Evolutionary conservation across 2,329 filamentous ascomycete species (phyloP), one percentile per base, ranked within the genome.

Genomic region (Fusarium pilosicola): DNA sequence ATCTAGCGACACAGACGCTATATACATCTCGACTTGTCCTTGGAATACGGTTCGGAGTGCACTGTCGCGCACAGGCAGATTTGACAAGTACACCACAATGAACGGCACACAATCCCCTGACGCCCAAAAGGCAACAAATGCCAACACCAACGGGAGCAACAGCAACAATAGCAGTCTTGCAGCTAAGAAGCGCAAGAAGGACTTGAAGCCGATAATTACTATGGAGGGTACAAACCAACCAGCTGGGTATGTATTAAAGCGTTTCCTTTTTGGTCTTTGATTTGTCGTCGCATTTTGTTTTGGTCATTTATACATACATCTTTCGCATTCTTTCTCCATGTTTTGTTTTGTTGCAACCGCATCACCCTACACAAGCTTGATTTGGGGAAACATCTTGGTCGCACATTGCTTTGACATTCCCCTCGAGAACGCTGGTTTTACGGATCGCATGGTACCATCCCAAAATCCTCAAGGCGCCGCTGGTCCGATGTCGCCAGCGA

Each of bases 191-290:
- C 88, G 91, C 79, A 91, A 92, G 86, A 94, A 94, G 87, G 90
- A 92, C 61, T 84, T 93, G 75, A 93, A 93, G 84, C 92, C 92
- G 78, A 94, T 94, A 79, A 92, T 94, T 82, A 94, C 92, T 45
- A 92, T 88, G 68, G 91, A 93, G 78, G 86, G 83, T 85, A 82
- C 82, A 54, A 64, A 58, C 17, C 74, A 77, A 41, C 39, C 66
- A n/a, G 56, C 69, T 56, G 84, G 80, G 83, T 85, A 81, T 65
- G 83, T 85, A 78, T 60, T 51, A 48, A 34, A 48, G 13, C 22
- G n/a, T 39, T 48, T 55, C 41, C 36, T 67, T 57, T 36, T n/a
- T 58, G 24, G 28, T 59, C 26, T 54, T 32, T 68, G 32, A 67
- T 46, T 30, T 59, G 26, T 52, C 28, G 56, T 67, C 41, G 41